These are phyloP conservation scores for Penicillium mononematosum DNA, from an alignment of 495 filamentous ascomycete genomes.

Conservation along the genomic window DNA sequence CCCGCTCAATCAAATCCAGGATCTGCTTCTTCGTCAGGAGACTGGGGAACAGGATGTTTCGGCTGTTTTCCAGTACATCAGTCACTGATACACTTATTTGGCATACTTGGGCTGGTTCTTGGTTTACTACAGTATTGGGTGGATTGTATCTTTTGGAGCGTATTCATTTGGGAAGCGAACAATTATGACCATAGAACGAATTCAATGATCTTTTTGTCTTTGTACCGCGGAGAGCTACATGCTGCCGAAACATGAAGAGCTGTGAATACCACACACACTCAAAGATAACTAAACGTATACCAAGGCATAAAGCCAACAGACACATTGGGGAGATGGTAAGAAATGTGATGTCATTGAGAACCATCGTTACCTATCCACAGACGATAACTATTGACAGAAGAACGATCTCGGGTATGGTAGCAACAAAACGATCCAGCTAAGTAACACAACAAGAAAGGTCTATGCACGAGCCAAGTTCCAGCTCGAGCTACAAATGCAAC, in stretches of 20 bases:
- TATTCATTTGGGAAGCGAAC: neutral
- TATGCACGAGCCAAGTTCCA: neutral
- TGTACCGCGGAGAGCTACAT: neutral
- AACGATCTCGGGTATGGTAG: neutral
- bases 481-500: constrained; percentile 22
- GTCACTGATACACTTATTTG: constrained; percentile 58
- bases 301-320: neutral
- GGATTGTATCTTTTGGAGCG: constrained; percentile 7
- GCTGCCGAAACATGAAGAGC: neutral
- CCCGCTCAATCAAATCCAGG: constrained; percentile 77
- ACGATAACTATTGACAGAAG: neutral
- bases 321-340: neutral
- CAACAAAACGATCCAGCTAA: neutral
- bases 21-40: constrained; percentile 89
- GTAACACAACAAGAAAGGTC: neutral
- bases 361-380: too few species aligned
- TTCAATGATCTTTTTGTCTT: neutral
- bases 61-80: constrained; percentile 98
- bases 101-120: neutral
- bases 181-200: constrained; percentile 7
- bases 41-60: constrained; percentile 74
- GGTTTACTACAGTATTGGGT: constrained; percentile 1
- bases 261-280: neutral
- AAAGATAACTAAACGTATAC: neutral
- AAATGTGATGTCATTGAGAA: constrained; percentile 1